Conservation (phyloP, 495 filamentous ascomycete species). For the Trichoderma gamsii region DNA sequence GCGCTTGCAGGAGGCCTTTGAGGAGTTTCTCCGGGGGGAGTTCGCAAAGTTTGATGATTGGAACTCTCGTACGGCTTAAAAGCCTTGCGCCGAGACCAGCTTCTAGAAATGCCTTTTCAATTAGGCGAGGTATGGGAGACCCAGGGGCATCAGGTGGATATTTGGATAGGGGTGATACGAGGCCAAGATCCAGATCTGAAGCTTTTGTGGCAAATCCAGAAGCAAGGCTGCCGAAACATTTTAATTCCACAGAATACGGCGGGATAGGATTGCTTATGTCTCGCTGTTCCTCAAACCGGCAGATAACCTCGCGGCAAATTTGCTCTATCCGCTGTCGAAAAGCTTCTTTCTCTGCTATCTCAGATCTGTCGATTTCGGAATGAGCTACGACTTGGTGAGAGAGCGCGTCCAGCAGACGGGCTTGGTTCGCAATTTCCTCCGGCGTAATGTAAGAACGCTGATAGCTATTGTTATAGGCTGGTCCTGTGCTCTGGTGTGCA, state of each 20-base stretch:
- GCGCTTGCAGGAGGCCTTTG: constrained; percentile 46
- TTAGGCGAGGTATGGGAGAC: constrained; percentile 54
- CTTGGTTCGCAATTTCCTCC: constrained; percentile 39
- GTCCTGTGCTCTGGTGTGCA: not conserved
- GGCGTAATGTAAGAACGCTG: constrained; percentile 17
- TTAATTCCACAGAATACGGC: constrained; percentile 48
- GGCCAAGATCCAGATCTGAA: constrained; percentile 70
- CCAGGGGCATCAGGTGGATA: constrained; percentile 42
- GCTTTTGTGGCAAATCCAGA: constrained; percentile 68
- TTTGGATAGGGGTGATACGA: constrained; percentile 51
- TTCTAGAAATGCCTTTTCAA: constrained; percentile 66
- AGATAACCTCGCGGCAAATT: constrained; percentile 49
- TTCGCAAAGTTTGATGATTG: constrained; percentile 77
- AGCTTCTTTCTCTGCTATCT: constrained; percentile 55
- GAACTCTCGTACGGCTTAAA: constrained; percentile 66
- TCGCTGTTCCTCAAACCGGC: constrained; percentile 38
- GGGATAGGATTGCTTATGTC: constrained; percentile 36
- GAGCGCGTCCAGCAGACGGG: constrained; percentile 39
- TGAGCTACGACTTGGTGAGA: constrained; percentile 34
- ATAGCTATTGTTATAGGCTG: not conserved
- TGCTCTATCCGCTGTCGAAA: constrained; percentile 53
- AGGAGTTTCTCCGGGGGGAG: constrained; percentile 51
- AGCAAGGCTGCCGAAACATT: constrained; percentile 65
- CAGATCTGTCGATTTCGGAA: constrained; percentile 44
- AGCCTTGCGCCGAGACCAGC: constrained; percentile 61